These are phyloP conservation scores for Diphasiastrum complanatum DNA, from an alignment of 83 land plant species.

Conservation along the genomic window DNA sequence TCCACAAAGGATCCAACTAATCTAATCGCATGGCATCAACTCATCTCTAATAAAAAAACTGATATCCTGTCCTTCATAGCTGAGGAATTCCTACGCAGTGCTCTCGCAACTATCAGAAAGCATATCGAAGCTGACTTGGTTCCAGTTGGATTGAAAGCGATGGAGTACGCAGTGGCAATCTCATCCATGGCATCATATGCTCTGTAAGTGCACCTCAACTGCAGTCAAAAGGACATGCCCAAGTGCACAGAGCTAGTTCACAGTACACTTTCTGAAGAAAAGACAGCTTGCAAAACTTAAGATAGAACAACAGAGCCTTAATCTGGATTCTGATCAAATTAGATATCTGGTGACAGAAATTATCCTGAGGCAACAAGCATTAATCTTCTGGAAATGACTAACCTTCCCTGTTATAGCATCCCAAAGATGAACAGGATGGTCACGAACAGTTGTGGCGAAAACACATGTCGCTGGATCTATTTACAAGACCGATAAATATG, in stretches of 20 bases:
- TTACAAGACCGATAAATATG: conserved; percentile 19
- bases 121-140: conserved; percentile 77
- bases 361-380: too few relatives aligned
- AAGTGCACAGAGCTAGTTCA: too few relatives aligned
- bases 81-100: not conserved
- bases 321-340: too few relatives aligned
- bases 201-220: conserved; percentile 94
- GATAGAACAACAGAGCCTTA: not conserved
- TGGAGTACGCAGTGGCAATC: conserved; percentile 83
- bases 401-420: conserved; percentile 89
- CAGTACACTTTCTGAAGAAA: too few relatives aligned
- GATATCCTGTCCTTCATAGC: too few relatives aligned
- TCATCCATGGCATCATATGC: conserved; percentile 99
- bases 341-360: too few relatives aligned
- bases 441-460: conserved; percentile 83
- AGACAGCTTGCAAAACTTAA: conserved; percentile 2
- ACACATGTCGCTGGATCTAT: conserved; percentile 69
- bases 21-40: too few relatives aligned
- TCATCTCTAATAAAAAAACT: too few relatives aligned
- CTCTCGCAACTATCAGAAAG: not conserved
- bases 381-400: not conserved
- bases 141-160: conserved; percentile 73
- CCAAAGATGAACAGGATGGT: conserved; percentile 99
- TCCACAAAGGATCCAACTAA: too few relatives aligned
- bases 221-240: conserved; percentile 17